Percentiles rank a stretch among this genome's conserved stretches.
phyloP scores from a whole-genome alignment of 345 rosid genomes.

The Boechera divaricarpa region DNA sequence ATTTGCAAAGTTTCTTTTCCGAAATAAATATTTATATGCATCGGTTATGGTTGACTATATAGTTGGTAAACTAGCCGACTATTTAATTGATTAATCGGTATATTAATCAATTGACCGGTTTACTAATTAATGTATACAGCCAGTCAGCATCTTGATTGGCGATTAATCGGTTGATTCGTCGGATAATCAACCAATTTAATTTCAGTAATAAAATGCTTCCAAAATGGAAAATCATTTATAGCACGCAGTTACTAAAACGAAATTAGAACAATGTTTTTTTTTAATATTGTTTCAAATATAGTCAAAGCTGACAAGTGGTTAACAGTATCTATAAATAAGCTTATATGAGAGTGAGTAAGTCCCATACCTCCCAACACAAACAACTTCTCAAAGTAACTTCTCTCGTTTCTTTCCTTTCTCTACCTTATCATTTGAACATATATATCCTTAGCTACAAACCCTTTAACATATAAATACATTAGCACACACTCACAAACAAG shows the following conservation, averaged over 20 bases:
- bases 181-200: neutral
- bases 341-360: slow-evolving; percentile 25
- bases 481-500: neutral
- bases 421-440: slow-evolving; percentile 17
- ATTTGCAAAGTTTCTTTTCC: neutral
- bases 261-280: neutral
- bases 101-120: too few relatives aligned
- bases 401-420: slow-evolving; percentile 19
- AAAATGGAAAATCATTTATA: neutral
- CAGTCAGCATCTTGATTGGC: neutral
- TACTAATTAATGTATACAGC: too few relatives aligned
- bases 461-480: slow-evolving; percentile 25
- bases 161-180: neutral
- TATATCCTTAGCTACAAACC: slow-evolving; percentile 28
- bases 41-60: neutral
- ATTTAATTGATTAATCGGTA: too few relatives aligned
- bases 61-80: neutral
- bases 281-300: slow-evolving; percentile 3
- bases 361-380: slow-evolving; percentile 27
- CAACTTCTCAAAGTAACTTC: slow-evolving; percentile 23
- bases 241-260: neutral
- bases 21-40: neutral
- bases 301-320: slow-evolving; percentile 22
- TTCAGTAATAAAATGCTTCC: slow-evolving; percentile 5
- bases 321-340: slow-evolving; percentile 41